These are phyloP conservation scores for Picea glauca DNA, from an alignment of 75 land plant genomes.

Conservation along the genomic window DNA sequence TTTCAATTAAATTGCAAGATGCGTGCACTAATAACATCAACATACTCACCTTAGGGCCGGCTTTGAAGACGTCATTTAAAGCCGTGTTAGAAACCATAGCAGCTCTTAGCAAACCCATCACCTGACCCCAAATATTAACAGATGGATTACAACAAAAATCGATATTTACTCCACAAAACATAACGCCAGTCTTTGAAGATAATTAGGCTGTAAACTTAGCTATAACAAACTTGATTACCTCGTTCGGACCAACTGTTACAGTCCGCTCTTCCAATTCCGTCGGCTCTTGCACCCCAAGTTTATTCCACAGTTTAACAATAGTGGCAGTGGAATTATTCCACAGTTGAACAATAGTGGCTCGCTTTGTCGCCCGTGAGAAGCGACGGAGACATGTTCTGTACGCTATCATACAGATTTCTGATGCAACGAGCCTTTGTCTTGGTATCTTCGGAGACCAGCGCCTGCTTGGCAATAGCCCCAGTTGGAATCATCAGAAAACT, in stretches of 20 bases:
- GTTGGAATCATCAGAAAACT: too few relatives aligned
- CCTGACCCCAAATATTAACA: neutral
- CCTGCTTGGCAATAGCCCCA: too few relatives aligned
- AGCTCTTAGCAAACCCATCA: neutral
- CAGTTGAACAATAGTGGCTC: neutral
- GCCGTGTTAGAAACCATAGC: conserved; percentile 1
- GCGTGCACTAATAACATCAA: too few relatives aligned
- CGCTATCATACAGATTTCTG: neutral
- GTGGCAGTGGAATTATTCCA: neutral
- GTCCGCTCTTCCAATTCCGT: neutral
- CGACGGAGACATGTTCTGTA: neutral
- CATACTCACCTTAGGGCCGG: neutral
- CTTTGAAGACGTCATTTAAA: conserved; percentile 1
- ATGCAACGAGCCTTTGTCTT: neutral
- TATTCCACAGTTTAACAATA: conserved; percentile 4
- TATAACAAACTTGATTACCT: neutral
- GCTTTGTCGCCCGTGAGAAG: neutral
- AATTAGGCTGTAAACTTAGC: too few relatives aligned
- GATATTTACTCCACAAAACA: too few relatives aligned
- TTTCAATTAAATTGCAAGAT: too few relatives aligned
- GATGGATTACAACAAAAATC: too few relatives aligned
- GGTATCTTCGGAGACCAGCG: neutral
- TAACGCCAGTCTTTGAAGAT: too few relatives aligned
- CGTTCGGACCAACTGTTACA: neutral
- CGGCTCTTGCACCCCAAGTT: neutral